These are phyloP conservation scores for Dactylellina leptospora DNA, from an alignment of 2,329 filamentous ascomycete genomes.

Conservation along the genomic window DNA sequence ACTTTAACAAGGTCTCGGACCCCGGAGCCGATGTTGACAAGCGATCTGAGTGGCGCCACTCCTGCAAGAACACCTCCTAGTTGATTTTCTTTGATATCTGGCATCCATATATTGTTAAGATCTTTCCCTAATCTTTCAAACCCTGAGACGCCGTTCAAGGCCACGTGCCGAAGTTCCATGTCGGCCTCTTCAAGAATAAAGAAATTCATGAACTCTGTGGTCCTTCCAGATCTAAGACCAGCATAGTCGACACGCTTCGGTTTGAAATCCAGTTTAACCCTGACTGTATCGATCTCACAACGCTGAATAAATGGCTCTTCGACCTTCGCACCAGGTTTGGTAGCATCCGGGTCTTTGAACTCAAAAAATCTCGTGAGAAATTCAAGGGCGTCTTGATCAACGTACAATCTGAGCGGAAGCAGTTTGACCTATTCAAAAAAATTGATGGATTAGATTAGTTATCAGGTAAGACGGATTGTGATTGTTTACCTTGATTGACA, in stretches of 20 bases:
- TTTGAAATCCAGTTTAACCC: slow-evolving; percentile 92
- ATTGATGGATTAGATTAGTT: slow-evolving; percentile 32
- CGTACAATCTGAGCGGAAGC: slow-evolving; percentile 86
- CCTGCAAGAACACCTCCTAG: slow-evolving; percentile 88
- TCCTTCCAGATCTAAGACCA: slow-evolving; percentile 88
- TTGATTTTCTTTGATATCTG: slow-evolving; percentile 88
- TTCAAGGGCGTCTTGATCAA: slow-evolving; percentile 96
- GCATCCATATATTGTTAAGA: slow-evolving; percentile 95
- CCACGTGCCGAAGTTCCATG: slow-evolving; percentile 84
- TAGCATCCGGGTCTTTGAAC: slow-evolving; percentile 80
- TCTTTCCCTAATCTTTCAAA: slow-evolving; percentile 90
- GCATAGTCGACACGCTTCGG: slow-evolving; percentile 97
- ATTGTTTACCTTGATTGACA: slow-evolving; percentile 75
- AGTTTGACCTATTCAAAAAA: slow-evolving; percentile 67
- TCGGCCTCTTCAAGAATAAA: slow-evolving; percentile 88
- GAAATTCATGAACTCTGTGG: slow-evolving; percentile 99
- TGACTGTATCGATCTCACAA: slow-evolving; percentile 83
- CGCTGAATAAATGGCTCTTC: slow-evolving; percentile 89
- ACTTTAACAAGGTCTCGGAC: slow-evolving; percentile 87
- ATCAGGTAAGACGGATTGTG: no score
- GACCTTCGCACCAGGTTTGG: slow-evolving; percentile 61
- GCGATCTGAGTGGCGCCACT: slow-evolving; percentile 83
- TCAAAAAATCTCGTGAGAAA: slow-evolving; percentile 98
- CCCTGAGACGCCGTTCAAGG: slow-evolving; percentile 89
- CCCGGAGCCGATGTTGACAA: slow-evolving; percentile 90